phyloP scores from a whole-genome alignment of 2,329 filamentous ascomycete genomes.

The Chaetomium strumarium region DNA sequence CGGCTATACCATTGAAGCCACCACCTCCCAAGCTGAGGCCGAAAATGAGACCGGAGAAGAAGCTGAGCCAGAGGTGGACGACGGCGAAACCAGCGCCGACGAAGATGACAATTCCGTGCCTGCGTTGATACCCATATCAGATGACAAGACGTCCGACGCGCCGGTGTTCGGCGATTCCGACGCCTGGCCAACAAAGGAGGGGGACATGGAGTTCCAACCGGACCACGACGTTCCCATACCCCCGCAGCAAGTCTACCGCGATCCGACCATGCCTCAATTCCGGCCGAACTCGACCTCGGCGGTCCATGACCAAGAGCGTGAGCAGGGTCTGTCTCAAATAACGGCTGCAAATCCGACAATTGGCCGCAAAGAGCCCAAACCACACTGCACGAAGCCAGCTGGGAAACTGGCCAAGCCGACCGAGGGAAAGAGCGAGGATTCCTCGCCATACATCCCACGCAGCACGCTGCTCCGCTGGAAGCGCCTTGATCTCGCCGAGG shows the following conservation, averaged over 20 bases:
- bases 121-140: conserved; percentile 9
- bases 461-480: conserved; percentile 44
- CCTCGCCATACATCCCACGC: conserved; percentile 24
- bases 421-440: neutral
- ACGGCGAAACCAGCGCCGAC: conserved; percentile 9
- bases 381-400: neutral
- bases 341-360: neutral
- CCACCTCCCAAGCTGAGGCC: conserved; percentile 18
- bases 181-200: no score
- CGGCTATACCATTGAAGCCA: conserved; percentile 39
- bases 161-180: conserved; percentile 7
- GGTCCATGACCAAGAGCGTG: neutral
- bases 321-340: neutral
- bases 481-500: conserved; percentile 58
- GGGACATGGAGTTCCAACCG: no score
- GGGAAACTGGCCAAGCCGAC: neutral
- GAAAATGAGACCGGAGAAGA: conserved; percentile 14
- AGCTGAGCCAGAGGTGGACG: conserved; percentile 17
- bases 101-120: conserved; percentile 5
- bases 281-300: conserved; percentile 14
- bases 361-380: neutral
- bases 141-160: conserved; percentile 11
- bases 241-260: conserved; percentile 39
- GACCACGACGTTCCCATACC: no score
- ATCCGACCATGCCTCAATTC: conserved; percentile 38